phyloP scores from a whole-genome alignment of 2,329 filamentous ascomycete species.

The Aureobasidium sp. region DNA sequence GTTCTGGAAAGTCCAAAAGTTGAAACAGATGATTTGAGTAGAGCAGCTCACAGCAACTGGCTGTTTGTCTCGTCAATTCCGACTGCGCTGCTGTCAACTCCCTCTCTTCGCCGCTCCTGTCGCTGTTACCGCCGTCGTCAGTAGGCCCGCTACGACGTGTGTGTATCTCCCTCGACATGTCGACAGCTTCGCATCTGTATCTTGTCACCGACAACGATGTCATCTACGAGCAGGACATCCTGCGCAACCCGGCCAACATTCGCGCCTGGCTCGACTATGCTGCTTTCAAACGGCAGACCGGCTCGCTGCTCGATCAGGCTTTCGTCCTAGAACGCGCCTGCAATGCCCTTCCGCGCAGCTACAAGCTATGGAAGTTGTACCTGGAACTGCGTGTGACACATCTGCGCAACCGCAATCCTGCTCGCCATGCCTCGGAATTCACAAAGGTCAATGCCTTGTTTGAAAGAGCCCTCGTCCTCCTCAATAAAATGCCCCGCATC shows the following conservation, averaged over 20 bases:
- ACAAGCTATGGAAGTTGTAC: constrained; percentile 99
- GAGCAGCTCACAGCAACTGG: not conserved
- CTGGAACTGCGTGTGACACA: constrained; percentile 69
- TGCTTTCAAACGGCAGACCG: constrained; percentile 82
- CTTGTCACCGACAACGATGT: constrained; percentile 76
- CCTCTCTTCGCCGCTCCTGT: not conserved
- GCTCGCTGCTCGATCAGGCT: constrained; percentile 76
- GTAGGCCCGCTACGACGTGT: not conserved
- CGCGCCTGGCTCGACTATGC: constrained; percentile 96
- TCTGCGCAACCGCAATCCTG: constrained; percentile 67
- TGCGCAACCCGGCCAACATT: constrained; percentile 75
- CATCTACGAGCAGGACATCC: constrained; percentile 91
- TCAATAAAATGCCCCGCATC: constrained; percentile 98
- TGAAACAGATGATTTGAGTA: not conserved
- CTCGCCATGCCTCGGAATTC: constrained; percentile 71
- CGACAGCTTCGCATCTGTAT: constrained; percentile 28
- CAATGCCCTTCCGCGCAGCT: constrained; percentile 81
- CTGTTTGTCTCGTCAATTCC: not conserved
- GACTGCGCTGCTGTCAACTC: not conserved
- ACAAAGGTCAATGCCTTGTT: constrained; percentile 92
- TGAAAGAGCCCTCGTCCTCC: constrained; percentile 80
- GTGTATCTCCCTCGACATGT: constrained; percentile 19
- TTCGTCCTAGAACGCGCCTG: constrained; percentile 87
- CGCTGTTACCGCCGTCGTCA: constrained; percentile 1
- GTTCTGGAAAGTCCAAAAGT: not conserved